phyloP scores from a whole-genome alignment of 1,284 basidiomycete species.

The Sparassis latifolia region DNA sequence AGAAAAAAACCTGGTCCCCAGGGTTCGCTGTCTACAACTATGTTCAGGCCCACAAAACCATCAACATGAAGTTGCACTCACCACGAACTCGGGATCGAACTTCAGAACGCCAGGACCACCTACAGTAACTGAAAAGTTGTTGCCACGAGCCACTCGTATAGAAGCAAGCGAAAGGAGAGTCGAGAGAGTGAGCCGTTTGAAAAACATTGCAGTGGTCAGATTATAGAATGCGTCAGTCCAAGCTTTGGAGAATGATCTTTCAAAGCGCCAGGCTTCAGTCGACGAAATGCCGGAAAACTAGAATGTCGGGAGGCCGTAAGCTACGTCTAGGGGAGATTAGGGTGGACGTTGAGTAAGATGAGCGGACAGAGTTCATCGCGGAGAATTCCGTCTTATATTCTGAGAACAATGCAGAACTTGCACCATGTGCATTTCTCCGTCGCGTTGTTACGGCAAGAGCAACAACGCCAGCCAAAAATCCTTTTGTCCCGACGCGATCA shows the following conservation, averaged over 20 bases:
- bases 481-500: no score
- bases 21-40: constrained; percentile 33
- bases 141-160: constrained; percentile 24
- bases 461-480: no score
- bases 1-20: constrained; percentile 47
- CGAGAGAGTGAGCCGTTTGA: constrained; percentile 11
- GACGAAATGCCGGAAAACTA: background rate
- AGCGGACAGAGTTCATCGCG: no score
- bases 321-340: no score
- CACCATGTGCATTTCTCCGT: no score
- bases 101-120: constrained; percentile 42
- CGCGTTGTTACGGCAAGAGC: no score
- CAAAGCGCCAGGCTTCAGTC: background rate
- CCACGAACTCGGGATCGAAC: constrained; percentile 40
- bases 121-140: constrained; percentile 41
- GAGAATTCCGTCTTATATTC: no score
- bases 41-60: background rate
- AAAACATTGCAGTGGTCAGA: background rate
- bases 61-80: constrained; percentile 26
- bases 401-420: no score
- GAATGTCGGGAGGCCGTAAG: no score
- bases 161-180: constrained; percentile 20
- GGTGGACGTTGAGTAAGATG: no score
- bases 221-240: background rate
- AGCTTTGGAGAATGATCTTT: background rate